Evolutionary conservation across 257 asterid species (phyloP), one percentile per base, ranked within the genome.

Genomic region (Nicotiana tomentosiformis): DNA sequence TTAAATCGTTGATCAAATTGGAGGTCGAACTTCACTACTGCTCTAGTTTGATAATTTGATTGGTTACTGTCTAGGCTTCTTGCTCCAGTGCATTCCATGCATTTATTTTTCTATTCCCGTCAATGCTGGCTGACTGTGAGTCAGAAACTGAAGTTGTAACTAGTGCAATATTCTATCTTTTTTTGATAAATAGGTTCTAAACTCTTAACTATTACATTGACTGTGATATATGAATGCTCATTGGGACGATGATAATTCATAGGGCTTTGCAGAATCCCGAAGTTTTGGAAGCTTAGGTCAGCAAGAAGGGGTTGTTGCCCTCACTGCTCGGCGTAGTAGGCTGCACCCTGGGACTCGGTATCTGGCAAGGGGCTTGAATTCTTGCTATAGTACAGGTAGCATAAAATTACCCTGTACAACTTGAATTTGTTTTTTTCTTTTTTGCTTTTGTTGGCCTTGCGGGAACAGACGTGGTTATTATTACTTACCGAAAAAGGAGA

Each of bases 271-370:
- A 84, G 99, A 96, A 82, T 90, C 89, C 84, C 92, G 90, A 86
- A 91, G 84, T 85, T 96, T 96, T 90, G 99, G 99, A 84, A 96
- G 98, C 90, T 92, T 87, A 81, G 99, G 98, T 72, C 97, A 96
- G 89, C 90, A 89, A 86, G 99, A 96, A 88, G 99, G 99, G 77
- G n/a, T 96, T 85, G 93, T 94, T 86, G 94, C 98, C 81, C 98
- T 96, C 85, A 90, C 85, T 87, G 99, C 99, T 78, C 98, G 98
- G 81, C 98, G 98, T 77, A 94, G 98, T 89, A 92, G 96, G 91
- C 88, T 96, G 88, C 99, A 96, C 90, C 99, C 99, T 85, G 99
- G 99, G 88, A 96, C 99, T 82, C 92, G 99, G 77, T 96, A 94
- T 88, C 85, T 94, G 87, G 99, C 98, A 39, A 91, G 99, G 92